A percentile compares a stretch with the other conserved stretches of the same genome.
phyloP scores from a whole-genome alignment of 257 asterid genomes.

The Solanum corneliomulleri region DNA sequence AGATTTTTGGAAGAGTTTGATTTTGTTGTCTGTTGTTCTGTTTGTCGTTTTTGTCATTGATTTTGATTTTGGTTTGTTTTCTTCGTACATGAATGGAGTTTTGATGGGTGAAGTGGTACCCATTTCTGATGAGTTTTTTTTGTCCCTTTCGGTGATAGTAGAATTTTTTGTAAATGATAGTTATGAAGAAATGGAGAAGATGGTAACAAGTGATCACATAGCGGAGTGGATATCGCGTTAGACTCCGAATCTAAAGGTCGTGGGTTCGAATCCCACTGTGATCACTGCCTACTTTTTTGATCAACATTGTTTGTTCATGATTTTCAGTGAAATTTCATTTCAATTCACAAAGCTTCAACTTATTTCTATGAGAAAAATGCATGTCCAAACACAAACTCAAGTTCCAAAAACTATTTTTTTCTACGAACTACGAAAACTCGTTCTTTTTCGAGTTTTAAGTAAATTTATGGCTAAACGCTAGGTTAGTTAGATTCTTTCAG shows the following conservation, averaged over 20 bases:
- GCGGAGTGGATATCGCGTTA: slow-evolving; percentile 99
- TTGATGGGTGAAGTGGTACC: neutral
- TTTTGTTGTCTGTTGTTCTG: neutral
- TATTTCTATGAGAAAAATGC: too few species aligned
- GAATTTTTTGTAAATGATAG: neutral
- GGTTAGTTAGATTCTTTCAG: too few species aligned
- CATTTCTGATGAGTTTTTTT: neutral
- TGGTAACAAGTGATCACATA: slow-evolving; percentile 38
- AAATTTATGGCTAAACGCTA: too few species aligned
- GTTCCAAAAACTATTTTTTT: too few species aligned
- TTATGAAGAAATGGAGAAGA: neutral
- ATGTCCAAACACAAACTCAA: too few species aligned
- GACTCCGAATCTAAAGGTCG: slow-evolving; percentile 99
- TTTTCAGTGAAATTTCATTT: too few species aligned
- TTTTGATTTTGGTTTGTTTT: slow-evolving; percentile 1
- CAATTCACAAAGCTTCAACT: too few species aligned
- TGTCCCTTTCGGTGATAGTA: neutral
- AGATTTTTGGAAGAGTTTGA: neutral
- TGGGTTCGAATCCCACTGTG: slow-evolving; percentile 55
- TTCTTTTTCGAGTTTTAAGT: too few species aligned
- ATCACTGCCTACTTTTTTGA: neutral
- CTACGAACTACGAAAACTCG: too few species aligned
- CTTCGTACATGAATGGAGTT: neutral
- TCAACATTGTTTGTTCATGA: too few species aligned
- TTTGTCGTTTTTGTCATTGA: neutral